These are phyloP conservation scores for Lagenidium sp. DNA, from an alignment of 352 stramenopile species.

Conservation along the genomic window DNA sequence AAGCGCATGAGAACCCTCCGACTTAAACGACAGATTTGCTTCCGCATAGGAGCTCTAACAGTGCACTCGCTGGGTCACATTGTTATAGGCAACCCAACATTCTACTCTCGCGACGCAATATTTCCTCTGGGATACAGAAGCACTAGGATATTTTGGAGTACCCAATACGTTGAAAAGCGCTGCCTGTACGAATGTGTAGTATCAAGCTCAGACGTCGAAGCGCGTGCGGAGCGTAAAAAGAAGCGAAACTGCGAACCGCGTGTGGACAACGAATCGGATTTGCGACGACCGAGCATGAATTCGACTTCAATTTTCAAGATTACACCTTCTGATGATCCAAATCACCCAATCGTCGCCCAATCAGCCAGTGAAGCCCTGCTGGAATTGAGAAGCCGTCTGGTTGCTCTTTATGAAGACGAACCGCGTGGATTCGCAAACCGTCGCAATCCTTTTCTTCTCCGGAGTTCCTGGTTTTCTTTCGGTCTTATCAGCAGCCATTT, in stretches of 20 bases:
- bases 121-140: slow-evolving; percentile 87
- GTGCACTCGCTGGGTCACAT: slow-evolving; percentile 76
- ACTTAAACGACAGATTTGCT: slow-evolving; percentile 40
- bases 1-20: slow-evolving; percentile 49
- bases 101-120: slow-evolving; percentile 83
- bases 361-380: slow-evolving; percentile 62
- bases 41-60: slow-evolving; percentile 67
- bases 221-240: no score
- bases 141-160: slow-evolving; percentile 92
- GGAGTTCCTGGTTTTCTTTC: slow-evolving; percentile 77
- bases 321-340: slow-evolving; percentile 55
- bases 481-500: slow-evolving; percentile 69
- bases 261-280: no score
- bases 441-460: slow-evolving; percentile 66
- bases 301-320: slow-evolving; percentile 66
- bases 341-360: slow-evolving; percentile 49
- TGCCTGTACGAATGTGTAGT: slow-evolving; percentile 91
- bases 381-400: slow-evolving; percentile 57
- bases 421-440: slow-evolving; percentile 40
- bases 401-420: slow-evolving; percentile 67
- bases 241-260: slow-evolving; percentile 15
- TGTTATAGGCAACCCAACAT: slow-evolving; percentile 70
- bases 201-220: slow-evolving; percentile 66
- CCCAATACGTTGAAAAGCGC: slow-evolving; percentile 28
- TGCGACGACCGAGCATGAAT: slow-evolving; percentile 1